Evolutionary conservation across 2,329 filamentous ascomycete species (phyloP), one percentile per base, ranked within the genome.

Genomic region (Monilinia laxa): DNA sequence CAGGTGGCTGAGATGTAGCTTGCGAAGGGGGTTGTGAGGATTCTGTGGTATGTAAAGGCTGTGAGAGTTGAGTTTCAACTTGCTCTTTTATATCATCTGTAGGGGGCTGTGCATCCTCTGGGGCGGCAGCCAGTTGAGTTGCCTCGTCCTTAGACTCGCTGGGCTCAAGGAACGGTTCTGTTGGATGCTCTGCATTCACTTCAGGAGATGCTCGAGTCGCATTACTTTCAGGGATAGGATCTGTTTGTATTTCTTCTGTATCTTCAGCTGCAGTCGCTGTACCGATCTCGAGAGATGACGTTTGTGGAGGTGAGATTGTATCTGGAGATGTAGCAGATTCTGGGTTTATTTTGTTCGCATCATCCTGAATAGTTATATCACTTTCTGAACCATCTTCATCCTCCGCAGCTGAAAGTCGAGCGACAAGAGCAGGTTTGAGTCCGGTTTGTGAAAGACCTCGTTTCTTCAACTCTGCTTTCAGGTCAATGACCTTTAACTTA

Each of bases 401-500:
- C 53, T 81, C 80, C 45, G 78, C 79, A 59, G 78, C 79, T 57
- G 81, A 75, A 56, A 94, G 79, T 68, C 89, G 85, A 68, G 88
- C 84, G 66, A 93, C 82, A 57, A 93, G 84, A 68, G 90, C 90
- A 31, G 87, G 83, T 76, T 93, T 91, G 63, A 92, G 82, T 11
- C 91, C 91, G 31, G 85, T 85, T 69, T 87, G 84, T 7, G 87
- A 80, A 51, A 93, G 84, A n/a, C 87, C 87, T 70, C 90, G 85
- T 67, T 81, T 82, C 78, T 91, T 92, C 53, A 93, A 83, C 80
- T 93, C 90, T 28, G 86, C 85, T 78, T 89, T 90, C 67, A 94
- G 83, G 74, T 93, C 89, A 45, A 87, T 82, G 70, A 94, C 91
- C 79, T 91, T 93, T 74, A 88, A 83, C 77, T 82, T 83, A 65